Percentiles rank a stretch among this genome's conserved stretches.
Conservation (phyloP, 2,329 filamentous ascomycete species). For the Aspergillus ustus region DNA sequence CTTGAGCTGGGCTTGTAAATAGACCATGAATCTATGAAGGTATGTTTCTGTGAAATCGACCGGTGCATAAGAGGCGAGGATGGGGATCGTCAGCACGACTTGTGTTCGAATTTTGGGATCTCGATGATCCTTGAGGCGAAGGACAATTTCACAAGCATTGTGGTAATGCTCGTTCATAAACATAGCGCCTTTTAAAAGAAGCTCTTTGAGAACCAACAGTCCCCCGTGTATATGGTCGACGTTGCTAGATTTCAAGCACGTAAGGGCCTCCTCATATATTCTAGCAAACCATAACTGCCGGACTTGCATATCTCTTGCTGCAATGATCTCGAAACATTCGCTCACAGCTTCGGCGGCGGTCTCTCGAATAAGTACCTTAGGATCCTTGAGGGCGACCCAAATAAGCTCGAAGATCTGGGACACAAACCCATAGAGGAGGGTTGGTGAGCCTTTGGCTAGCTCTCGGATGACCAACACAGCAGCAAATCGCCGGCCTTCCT, state of each 20-base stretch:
- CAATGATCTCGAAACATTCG: conserved; percentile 94
- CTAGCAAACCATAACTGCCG: conserved; percentile 86
- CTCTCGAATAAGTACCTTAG: conserved; percentile 86
- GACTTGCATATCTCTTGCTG: conserved; percentile 86
- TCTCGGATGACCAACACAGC: conserved; percentile 90
- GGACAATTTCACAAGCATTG: conserved; percentile 89
- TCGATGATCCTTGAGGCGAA: conserved; percentile 89
- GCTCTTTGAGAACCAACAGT: conserved; percentile 86
- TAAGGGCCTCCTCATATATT: conserved; percentile 83
- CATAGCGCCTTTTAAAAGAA: conserved; percentile 95
- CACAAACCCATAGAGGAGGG: conserved; percentile 93
- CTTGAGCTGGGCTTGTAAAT: conserved; percentile 90
- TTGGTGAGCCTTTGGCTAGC: conserved; percentile 88
- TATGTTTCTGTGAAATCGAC: conserved; percentile 86
- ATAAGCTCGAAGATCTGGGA: conserved; percentile 95
- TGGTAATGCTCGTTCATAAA: conserved; percentile 97
- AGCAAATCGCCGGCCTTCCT: conserved; percentile 91
- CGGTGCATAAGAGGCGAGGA: conserved; percentile 89
- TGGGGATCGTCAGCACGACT: conserved; percentile 87
- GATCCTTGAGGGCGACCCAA: conserved; percentile 90
- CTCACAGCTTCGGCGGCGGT: conserved; percentile 92
- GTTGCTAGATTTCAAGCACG: conserved; percentile 77
- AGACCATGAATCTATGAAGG: conserved; percentile 95
- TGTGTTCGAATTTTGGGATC: conserved; percentile 87
- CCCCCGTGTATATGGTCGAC: conserved; percentile 94